Conservation (phyloP, 78 protist genomes). For the Creolimax fragrantissima region DNA sequence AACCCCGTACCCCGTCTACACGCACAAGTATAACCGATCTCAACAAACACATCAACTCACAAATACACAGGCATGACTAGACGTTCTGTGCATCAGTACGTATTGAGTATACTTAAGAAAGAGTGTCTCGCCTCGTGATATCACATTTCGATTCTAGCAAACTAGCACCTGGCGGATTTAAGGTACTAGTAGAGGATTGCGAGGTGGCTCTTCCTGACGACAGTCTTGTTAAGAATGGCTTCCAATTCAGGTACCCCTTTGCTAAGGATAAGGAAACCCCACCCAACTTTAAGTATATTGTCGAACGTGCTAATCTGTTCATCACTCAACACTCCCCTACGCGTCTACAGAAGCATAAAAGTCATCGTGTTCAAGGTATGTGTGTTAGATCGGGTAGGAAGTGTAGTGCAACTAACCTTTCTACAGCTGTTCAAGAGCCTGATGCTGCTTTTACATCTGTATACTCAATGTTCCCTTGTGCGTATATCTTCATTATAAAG, state of each 20-base stretch:
- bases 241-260: slow-evolving; percentile 66
- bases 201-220: slow-evolving; percentile 33
- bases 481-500: too few species aligned
- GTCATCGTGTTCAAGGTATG: slow-evolving; percentile 71
- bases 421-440: too few species aligned
- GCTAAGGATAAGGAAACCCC: slow-evolving; percentile 37
- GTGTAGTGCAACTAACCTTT: too few species aligned
- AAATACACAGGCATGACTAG: too few species aligned
- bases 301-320: slow-evolving; percentile 88
- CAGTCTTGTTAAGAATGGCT: slow-evolving; percentile 45
- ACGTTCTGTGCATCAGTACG: slow-evolving; percentile 67
- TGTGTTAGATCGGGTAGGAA: slow-evolving; percentile 49
- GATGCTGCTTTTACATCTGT: too few species aligned
- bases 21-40: too few species aligned
- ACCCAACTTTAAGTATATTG: slow-evolving; percentile 60
- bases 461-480: too few species aligned
- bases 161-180: slow-evolving; percentile 31
- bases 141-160: slow-evolving; percentile 24
- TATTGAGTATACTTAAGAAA: slow-evolving; percentile 40
- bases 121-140: slow-evolving; percentile 43
- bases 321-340: slow-evolving; percentile 71
- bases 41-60: too few species aligned
- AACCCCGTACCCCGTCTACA: too few species aligned
- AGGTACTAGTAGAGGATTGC: slow-evolving; percentile 28
- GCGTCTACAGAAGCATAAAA: slow-evolving; percentile 61